phyloP scores from a whole-genome alignment of 164 flowering plant species.

The Cinnamomum micranthum region DNA sequence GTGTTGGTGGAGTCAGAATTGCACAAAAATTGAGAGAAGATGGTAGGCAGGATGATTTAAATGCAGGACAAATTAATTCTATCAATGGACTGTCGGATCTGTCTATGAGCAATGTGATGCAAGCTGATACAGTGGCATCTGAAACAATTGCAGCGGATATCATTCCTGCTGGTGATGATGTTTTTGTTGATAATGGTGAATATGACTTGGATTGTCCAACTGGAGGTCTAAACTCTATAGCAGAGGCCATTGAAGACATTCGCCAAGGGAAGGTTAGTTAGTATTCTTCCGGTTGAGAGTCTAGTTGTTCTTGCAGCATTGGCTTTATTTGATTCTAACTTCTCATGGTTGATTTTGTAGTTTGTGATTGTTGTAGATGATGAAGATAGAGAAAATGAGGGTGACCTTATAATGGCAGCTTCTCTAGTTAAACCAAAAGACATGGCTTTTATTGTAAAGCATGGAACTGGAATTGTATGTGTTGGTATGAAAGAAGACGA shows the following conservation, averaged over 20 bases:
- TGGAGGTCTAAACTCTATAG: conserved; percentile 78
- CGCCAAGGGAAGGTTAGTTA: conserved; percentile 91
- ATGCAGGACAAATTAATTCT: background rate
- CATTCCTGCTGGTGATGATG: conserved; percentile 29
- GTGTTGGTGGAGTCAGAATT: background rate
- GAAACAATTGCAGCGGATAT: conserved; percentile 59
- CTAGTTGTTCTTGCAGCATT: background rate
- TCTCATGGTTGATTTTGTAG: conserved; percentile 32
- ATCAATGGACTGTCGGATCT: background rate
- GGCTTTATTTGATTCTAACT: background rate
- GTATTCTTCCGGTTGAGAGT: conserved; percentile 7
- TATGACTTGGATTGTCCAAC: conserved; percentile 73
- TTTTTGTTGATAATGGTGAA: conserved; percentile 41
- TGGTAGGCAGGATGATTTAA: background rate
- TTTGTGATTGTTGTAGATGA: conserved; percentile 95
- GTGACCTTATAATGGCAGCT: conserved; percentile 95
- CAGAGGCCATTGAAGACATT: conserved; percentile 91
- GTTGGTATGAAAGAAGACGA: conserved; percentile 91
- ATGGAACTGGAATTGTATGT: conserved; percentile 98
- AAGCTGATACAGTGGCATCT: conserved; percentile 41
- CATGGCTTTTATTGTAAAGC: conserved; percentile 93
- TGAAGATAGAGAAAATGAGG: conserved; percentile 95
- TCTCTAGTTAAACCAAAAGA: conserved; percentile 77
- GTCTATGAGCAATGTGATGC: background rate
- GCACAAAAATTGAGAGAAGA: background rate